Evolutionary conservation across 805 yeast species (phyloP), one percentile per base, ranked within the genome.

Genomic region (Wickerhamomyces queroliae): DNA sequence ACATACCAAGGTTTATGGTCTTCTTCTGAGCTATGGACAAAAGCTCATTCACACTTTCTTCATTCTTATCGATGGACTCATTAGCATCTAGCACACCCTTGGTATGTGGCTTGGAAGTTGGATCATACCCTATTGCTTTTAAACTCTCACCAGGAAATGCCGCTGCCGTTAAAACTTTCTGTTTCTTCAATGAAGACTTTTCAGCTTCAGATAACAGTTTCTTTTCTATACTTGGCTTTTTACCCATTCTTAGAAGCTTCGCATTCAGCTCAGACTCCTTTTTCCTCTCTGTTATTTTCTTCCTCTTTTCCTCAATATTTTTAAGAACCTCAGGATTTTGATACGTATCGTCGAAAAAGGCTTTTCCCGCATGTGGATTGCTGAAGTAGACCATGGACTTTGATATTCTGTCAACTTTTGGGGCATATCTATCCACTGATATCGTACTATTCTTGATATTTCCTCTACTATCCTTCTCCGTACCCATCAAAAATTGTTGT

Each of bases 71-170:
- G 16, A 35, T 46, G 4, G 37, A 47, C 15, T 45, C 35, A 22
- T 15, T 5, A 11, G 54, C 41, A 24, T 35, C 36, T 12, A 43
- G 23, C 11, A 48, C n/a, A 12, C 48, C 46, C 28, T 39, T 44
- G 11, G 46, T 43, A 22, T 40, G 36, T 29, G 59, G 34, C 22
- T 42, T 46, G 7, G 52, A 39, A 13, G 76, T 69, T 2, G 81
- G 81, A 53, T 76, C 80, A 48, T 70, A 76, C 2, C 82, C 83
- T 31, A 76, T 54, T 13, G 59, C 56, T 16, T 60, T 57, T 15
- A 75, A 51, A 26, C 68, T 58, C 3, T 63, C 58, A 33, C 62
- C 54, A n/a, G 64, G 62, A 45, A 70, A 63, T 4, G 74, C 71
- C 15, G 61, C 58, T 41, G 58, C 58, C 6, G 66, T 47, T 12